Evolutionary conservation across 371 early-diverging fungal species (phyloP).

Genomic region (Capillidium heterosporum): DNA sequence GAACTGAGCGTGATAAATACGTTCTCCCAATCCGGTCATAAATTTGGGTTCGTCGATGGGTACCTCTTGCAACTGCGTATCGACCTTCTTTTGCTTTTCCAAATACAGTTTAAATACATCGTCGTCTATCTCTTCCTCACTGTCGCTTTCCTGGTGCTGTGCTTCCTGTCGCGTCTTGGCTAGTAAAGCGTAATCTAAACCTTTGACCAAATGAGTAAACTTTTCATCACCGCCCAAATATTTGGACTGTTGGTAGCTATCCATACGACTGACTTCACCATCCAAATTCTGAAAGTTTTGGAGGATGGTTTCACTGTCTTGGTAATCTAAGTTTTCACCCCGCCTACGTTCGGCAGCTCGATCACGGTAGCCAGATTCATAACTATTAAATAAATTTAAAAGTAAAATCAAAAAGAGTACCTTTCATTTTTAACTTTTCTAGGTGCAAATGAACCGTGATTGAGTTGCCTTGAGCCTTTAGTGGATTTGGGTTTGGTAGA

Average conservation of each 20-base stretch:
- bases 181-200: constrained; percentile 66
- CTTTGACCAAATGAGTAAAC: constrained; percentile 84
- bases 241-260: constrained; percentile 35
- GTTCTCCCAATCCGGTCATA: constrained; percentile 13
- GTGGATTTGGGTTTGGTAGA: not conserved
- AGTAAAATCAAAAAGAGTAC: not conserved
- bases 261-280: constrained; percentile 13
- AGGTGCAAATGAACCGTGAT: not conserved
- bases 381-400: not conserved
- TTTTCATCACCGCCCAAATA: constrained; percentile 70
- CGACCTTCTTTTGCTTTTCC: constrained; percentile 8
- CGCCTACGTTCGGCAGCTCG: constrained; percentile 73
- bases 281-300: constrained; percentile 15
- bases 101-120: constrained; percentile 9
- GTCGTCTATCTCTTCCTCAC: constrained; percentile 10
- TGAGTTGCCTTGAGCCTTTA: not conserved
- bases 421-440: not conserved
- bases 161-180: constrained; percentile 33
- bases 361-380: constrained; percentile 50
- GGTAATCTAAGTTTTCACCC: constrained; percentile 31
- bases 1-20: constrained; percentile 19
- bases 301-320: constrained; percentile 26
- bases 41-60: constrained; percentile 9
- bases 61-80: not conserved
- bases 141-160: constrained; percentile 8